Evolutionary conservation across 345 rosid species (phyloP).

Genomic region (Noccaea caerulescens): DNA sequence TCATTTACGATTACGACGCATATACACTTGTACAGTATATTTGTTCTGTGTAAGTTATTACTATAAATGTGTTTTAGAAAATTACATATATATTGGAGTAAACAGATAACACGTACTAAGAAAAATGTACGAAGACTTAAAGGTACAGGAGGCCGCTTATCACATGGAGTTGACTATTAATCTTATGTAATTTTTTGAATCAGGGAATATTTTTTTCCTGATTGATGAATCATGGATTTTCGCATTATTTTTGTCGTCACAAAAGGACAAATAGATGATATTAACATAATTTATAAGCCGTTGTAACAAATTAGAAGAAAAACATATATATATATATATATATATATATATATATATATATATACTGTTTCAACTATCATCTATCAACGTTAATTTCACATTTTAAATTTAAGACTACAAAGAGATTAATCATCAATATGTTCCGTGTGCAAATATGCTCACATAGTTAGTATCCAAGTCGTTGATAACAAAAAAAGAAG

Average conservation of each 20-base stretch:
- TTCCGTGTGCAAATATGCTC: neutral
- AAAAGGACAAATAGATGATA: constrained; percentile 3
- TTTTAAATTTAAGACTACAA: neutral
- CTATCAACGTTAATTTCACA: neutral
- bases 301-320: neutral
- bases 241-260: neutral
- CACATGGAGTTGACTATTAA: constrained; percentile 32
- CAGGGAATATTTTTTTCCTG: neutral
- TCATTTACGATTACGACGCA: neutral
- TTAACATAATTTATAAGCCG: constrained; percentile 5
- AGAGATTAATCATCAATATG: neutral
- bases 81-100: neutral
- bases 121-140: neutral
- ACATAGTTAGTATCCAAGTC: neutral
- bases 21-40: neutral
- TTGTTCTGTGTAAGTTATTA: neutral
- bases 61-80: constrained; percentile 4
- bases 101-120: neutral
- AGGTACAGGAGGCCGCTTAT: neutral
- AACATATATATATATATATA: neutral
- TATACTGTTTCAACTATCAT: neutral
- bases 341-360: neutral
- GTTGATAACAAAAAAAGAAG: neutral
- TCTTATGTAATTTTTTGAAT: neutral
- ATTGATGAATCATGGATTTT: neutral